Percentiles rank a stretch among this genome's conserved stretches.
These are phyloP conservation scores for Eragrostis curvula DNA, from an alignment of 176 grass and related monocot genomes.

Conservation along the genomic window DNA sequence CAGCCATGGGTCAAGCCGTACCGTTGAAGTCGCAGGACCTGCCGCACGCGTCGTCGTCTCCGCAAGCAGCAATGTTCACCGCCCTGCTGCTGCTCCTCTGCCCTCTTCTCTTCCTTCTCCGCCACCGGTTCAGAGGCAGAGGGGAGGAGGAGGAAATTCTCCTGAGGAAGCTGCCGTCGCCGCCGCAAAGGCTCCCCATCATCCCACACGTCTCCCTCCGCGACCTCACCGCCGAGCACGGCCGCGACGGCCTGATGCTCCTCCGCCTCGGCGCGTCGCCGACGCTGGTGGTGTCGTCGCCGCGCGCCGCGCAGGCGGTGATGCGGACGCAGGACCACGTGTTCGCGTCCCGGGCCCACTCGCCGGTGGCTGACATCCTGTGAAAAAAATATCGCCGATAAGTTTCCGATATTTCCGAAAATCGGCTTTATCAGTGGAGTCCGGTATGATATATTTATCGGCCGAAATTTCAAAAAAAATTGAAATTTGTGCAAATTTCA, in stretches of 20 bases:
- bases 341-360: constrained; percentile 45
- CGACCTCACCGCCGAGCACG: constrained; percentile 30
- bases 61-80: too few species aligned
- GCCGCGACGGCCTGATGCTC: constrained; percentile 21
- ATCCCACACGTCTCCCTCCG: constrained; percentile 41
- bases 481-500: too few species aligned
- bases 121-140: background rate
- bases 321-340: constrained; percentile 48
- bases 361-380: constrained; percentile 10
- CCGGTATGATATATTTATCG: too few species aligned
- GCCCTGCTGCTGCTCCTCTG: background rate
- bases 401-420: too few species aligned
- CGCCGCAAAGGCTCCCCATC: constrained; percentile 35
- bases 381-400: too few species aligned
- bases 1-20: too few species aligned
- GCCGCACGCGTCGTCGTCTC: too few species aligned
- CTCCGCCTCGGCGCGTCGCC: constrained; percentile 51
- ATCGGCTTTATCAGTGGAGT: too few species aligned
- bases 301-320: constrained; percentile 28
- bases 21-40: too few species aligned
- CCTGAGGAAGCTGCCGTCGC: constrained; percentile 31
- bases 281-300: constrained; percentile 44
- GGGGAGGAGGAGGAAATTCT: background rate
- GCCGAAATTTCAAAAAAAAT: too few species aligned
- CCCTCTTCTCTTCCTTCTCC: background rate